Evolutionary conservation across 2,329 filamentous ascomycete species (phyloP).

Genomic region (Phyllosticta citribraziliensis): DNA sequence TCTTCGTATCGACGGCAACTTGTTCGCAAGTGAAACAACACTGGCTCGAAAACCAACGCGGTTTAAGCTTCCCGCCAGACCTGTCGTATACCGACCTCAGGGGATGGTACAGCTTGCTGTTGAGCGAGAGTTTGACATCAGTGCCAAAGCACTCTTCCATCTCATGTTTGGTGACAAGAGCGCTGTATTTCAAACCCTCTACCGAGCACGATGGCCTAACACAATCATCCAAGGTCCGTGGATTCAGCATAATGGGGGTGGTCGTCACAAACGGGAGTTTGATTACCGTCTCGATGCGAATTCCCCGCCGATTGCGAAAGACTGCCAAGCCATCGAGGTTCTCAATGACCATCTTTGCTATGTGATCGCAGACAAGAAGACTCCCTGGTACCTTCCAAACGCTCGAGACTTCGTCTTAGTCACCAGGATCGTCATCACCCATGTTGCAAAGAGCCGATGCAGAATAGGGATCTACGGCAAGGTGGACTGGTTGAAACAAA

Average conservation of each 20-base stretch:
- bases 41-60: constrained; percentile 47
- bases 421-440: constrained; percentile 88
- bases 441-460: constrained; percentile 82
- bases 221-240: constrained; percentile 77
- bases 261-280: constrained; percentile 67
- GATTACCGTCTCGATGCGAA: constrained; percentile 61
- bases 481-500: constrained; percentile 68
- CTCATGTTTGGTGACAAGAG: constrained; percentile 95
- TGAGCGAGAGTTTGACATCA: constrained; percentile 79
- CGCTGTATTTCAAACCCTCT: constrained; percentile 83
- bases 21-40: constrained; percentile 38
- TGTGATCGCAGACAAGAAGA: constrained; percentile 53
- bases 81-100: constrained; percentile 74
- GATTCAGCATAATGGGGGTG: constrained; percentile 55
- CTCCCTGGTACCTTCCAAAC: constrained; percentile 77
- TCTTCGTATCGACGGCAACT: constrained; percentile 53
- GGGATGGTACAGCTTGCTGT: constrained; percentile 67
- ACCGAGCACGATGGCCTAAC: constrained; percentile 51
- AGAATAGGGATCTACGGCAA: constrained; percentile 82
- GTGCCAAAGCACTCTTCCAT: constrained; percentile 89
- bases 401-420: constrained; percentile 69
- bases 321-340: constrained; percentile 76
- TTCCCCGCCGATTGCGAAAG: constrained; percentile 46
- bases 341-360: constrained; percentile 52
- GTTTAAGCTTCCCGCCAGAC: constrained; percentile 70